phyloP scores from a whole-genome alignment of 129 eudicot genomes.

The Helichrysum umbraculigerum region DNA sequence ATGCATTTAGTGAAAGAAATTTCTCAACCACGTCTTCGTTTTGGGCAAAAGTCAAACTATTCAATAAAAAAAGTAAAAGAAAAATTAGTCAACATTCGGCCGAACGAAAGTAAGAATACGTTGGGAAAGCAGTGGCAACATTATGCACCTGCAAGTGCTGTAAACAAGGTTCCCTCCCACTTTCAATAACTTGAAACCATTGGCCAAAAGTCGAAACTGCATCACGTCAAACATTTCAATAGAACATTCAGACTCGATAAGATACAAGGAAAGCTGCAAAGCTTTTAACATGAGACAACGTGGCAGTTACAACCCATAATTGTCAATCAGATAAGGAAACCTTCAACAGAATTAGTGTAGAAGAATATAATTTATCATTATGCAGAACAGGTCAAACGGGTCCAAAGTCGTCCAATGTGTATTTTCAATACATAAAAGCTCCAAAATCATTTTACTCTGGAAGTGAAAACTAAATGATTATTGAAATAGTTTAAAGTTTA shows the following conservation, averaged over 20 bases:
- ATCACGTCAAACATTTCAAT: constrained; percentile 14
- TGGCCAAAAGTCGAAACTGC: constrained; percentile 80
- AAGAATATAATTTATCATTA: too few relatives aligned
- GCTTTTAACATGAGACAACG: not conserved
- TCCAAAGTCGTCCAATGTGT: too few relatives aligned
- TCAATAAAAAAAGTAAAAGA: constrained; percentile 6
- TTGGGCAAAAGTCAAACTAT: constrained; percentile 88
- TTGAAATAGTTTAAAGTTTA: too few relatives aligned
- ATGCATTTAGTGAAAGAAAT: constrained; percentile 59
- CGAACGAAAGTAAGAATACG: constrained; percentile 1
- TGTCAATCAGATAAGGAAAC: too few relatives aligned
- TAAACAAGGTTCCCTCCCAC: constrained; percentile 84
- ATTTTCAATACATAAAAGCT: too few relatives aligned
- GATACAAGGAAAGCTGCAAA: not conserved
- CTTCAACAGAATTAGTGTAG: too few relatives aligned
- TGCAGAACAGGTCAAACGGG: too few relatives aligned
- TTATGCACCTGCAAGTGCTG: constrained; percentile 90
- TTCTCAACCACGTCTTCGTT: constrained; percentile 85
- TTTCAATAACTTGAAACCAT: constrained; percentile 83
- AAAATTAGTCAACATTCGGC: constrained; percentile 10
- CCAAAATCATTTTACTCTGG: too few relatives aligned
- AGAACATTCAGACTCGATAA: constrained; percentile 8
- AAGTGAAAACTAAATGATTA: too few relatives aligned
- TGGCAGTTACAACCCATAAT: too few relatives aligned
- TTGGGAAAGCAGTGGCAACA: not conserved